Evolutionary conservation across 2,329 filamentous ascomycete species (phyloP), one percentile per base, ranked within the genome.

Genomic region (Fusarium gaditjirri): DNA sequence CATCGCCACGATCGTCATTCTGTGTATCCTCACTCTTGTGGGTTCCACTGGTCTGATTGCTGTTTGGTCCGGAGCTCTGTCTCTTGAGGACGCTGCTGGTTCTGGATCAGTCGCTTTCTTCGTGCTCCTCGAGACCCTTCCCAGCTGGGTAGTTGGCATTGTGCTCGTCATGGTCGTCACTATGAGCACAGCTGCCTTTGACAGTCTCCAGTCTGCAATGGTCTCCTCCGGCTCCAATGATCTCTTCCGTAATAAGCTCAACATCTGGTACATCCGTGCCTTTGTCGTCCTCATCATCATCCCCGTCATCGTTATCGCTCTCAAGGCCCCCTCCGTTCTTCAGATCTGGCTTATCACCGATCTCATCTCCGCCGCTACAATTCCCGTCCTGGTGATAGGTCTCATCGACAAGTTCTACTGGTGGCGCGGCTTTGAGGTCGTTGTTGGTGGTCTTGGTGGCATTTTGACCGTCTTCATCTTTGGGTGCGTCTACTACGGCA

Each of bases 311-410:
- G 88, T 93, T 31, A 86, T 95, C 50, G 93, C 93, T 16, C 85
- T 95, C 61, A 91, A 91, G 78, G 90, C 90, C 12, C 92, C 93
- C 3, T 91, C 89, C 54, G 91, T 95, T 65, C 84, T 95, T 55
- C 92, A 94, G 80, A 94, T 95, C 79, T 95, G 93, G 84, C 86
- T 95, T 71, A 94, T 95, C 78, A 92, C 91, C 47, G 93, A 95
- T 78, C 87, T 96, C 12, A 88, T 96, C 65, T 94, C 92, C 21
- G 92, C 93, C 3, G 89, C 92, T 21, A 89, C 91, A 52, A 92
- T 96, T 58, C 93, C 93, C 0, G 90, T 93, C 16, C 84, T 96
- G 10, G 84, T 93, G 53, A 81, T 96, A n/a, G 93, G 93, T 1
- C 84, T 96, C 12, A 87, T 84, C 38, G 88, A 93, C 54, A 83